Percentiles rank a stretch among this genome's conserved stretches.
Conservation (phyloP, 176 grass and related monocot genomes). For the Carex parvula region DNA sequence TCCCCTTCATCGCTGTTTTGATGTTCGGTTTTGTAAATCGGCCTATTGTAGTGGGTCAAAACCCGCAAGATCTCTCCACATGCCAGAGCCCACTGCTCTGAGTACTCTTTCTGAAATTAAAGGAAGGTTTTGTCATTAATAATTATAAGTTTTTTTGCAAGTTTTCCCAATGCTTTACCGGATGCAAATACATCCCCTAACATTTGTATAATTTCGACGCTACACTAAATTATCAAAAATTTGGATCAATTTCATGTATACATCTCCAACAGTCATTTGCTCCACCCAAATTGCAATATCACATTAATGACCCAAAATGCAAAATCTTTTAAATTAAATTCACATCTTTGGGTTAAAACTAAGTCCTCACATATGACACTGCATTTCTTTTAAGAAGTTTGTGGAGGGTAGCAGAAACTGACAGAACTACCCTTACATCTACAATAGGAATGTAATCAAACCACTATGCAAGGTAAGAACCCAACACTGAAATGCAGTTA, state of each 20-base stretch:
- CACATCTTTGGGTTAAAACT: background rate
- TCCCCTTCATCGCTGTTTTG: slow-evolving; percentile 44
- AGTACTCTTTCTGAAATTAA: slow-evolving; percentile 79
- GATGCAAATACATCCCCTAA: background rate
- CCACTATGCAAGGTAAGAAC: background rate
- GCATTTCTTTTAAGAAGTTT: background rate
- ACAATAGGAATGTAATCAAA: background rate
- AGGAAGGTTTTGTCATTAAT: slow-evolving; percentile 14
- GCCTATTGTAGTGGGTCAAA: slow-evolving; percentile 96
- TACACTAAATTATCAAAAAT: background rate
- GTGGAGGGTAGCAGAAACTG: background rate
- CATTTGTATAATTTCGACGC: background rate
- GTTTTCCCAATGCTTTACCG: background rate
- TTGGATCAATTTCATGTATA: background rate
- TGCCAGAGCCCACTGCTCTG: slow-evolving; percentile 96
- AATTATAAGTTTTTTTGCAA: background rate
- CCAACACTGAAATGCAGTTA: background rate
- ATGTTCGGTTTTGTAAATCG: slow-evolving; percentile 75
- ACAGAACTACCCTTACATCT: background rate
- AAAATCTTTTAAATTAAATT: background rate
- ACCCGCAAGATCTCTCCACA: slow-evolving; percentile 97
- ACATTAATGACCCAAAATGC: background rate
- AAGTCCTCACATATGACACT: background rate
- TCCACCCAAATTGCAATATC: background rate
- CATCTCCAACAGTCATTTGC: background rate